Evolutionary conservation across 768 basidiomycete species (phyloP).

Genomic region (Russula sp.): DNA sequence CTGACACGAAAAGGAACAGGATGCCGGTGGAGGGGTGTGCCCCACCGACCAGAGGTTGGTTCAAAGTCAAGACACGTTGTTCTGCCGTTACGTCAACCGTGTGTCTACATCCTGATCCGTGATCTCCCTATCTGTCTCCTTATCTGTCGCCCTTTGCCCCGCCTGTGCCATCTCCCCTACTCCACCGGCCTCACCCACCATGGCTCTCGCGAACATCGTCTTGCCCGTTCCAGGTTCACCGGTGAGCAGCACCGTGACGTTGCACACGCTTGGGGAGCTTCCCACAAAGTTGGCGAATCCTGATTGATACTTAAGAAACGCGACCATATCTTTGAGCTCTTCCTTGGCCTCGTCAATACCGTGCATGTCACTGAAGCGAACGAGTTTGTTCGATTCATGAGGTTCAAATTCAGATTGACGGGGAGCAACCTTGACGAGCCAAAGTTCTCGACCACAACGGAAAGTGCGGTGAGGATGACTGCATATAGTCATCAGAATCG

Average conservation of each 20-base stretch:
- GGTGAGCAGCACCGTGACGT: conserved; percentile 58
- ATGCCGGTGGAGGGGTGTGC: too few species aligned
- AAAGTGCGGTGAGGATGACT: conserved; percentile 82
- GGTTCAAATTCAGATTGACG: conserved; percentile 81
- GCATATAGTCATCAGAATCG: background rate
- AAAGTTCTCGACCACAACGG: conserved; percentile 88
- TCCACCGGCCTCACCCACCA: conserved; percentile 97
- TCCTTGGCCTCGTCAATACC: conserved; percentile 97
- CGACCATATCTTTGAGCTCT: conserved; percentile 90
- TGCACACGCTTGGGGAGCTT: conserved; percentile 78
- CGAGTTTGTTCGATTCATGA: conserved; percentile 59
- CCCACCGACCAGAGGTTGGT: too few species aligned
- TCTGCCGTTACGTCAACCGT: too few species aligned
- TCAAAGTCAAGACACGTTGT: too few species aligned
- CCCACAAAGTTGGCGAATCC: conserved; percentile 87
- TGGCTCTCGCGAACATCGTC: conserved; percentile 94
- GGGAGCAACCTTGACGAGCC: conserved; percentile 84
- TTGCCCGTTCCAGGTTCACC: conserved; percentile 95
- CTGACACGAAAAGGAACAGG: conserved; percentile 94
- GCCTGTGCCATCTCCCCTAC: too few species aligned
- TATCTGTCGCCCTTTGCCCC: too few species aligned
- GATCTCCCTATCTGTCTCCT: too few species aligned
- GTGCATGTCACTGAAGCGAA: conserved; percentile 93
- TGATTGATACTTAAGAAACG: conserved; percentile 90
- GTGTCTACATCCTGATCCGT: too few species aligned